A percentile compares a stretch with the other conserved stretches of the same genome.
Conservation (phyloP, 306 rosid species). For the Crataegus laevigata region DNA sequence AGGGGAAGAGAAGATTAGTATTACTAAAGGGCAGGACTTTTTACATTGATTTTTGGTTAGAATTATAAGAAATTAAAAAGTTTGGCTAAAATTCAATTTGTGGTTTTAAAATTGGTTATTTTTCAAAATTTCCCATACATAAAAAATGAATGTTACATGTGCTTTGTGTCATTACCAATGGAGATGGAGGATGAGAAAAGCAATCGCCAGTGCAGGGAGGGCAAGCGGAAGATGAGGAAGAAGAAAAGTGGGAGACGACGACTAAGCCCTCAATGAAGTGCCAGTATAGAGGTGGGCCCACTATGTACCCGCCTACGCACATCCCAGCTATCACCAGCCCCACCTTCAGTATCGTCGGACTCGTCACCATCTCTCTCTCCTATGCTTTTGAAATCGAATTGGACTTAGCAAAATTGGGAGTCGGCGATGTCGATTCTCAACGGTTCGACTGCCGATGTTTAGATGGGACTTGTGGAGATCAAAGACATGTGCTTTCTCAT, state of each 20-base stretch:
- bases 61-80: too few relatives aligned
- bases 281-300: constrained; percentile 96
- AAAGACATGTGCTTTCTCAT: neutral
- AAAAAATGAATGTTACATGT: too few relatives aligned
- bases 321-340: constrained; percentile 45
- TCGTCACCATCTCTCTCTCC: constrained; percentile 36
- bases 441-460: neutral
- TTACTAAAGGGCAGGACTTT: too few relatives aligned
- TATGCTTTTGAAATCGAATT: neutral
- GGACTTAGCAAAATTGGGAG: neutral
- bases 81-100: too few relatives aligned
- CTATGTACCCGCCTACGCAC: constrained; percentile 64
- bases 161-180: too few relatives aligned
- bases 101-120: too few relatives aligned
- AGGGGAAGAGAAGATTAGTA: too few relatives aligned
- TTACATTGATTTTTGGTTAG: too few relatives aligned
- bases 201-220: constrained; percentile 82
- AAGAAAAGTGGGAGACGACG: constrained; percentile 44
- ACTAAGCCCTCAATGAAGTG: constrained; percentile 72
- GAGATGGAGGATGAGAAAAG: constrained; percentile 37
- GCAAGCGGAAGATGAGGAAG: constrained; percentile 48
- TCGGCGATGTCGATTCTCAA: neutral
- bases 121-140: too few relatives aligned
- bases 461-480: neutral
- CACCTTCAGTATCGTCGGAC: constrained; percentile 35